phyloP scores from a whole-genome alignment of 2,329 filamentous ascomycete species.

The Pseudogymnoascus sp. region DNA sequence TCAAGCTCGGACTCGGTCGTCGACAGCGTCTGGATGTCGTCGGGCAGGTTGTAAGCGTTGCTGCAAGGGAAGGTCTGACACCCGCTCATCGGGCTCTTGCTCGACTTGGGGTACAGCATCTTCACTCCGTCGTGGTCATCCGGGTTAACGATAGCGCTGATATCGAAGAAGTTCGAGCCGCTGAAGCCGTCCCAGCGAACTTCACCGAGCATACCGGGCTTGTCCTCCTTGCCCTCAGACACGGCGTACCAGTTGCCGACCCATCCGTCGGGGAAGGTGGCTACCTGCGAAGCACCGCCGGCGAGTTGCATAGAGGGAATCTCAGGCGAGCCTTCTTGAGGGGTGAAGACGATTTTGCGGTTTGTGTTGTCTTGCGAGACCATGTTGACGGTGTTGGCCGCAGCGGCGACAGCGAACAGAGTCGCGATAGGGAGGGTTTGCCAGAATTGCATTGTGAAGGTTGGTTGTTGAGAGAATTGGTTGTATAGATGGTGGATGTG shows the following conservation, averaged over 20 bases:
- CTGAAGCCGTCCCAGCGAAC: conserved; percentile 42
- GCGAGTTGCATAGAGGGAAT: conserved; percentile 19
- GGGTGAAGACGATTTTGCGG: conserved; percentile 28
- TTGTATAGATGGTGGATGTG: neutral
- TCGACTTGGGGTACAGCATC: conserved; percentile 41
- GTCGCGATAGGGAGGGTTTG: conserved; percentile 32
- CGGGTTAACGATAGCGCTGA: conserved; percentile 49
- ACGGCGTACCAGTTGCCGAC: conserved; percentile 40
- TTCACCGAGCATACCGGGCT: conserved; percentile 44
- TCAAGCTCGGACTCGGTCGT: conserved; percentile 42
- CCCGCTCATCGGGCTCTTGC: conserved; percentile 37
- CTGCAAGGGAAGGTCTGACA: conserved; percentile 45
- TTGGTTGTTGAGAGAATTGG: neutral
- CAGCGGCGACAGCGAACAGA: conserved; percentile 36
- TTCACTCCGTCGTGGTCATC: conserved; percentile 44
- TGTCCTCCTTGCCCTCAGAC: conserved; percentile 34
- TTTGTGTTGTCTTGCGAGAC: conserved; percentile 45
- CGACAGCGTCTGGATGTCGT: conserved; percentile 49
- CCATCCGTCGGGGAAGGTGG: conserved; percentile 29
- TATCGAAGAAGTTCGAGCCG: conserved; percentile 47
- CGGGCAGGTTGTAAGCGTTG: conserved; percentile 44
- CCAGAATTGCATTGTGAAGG: conserved; percentile 46
- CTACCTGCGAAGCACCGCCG: conserved; percentile 33
- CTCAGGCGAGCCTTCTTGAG: conserved; percentile 15
- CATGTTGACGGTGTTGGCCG: conserved; percentile 48